Evolutionary conservation across 345 rosid species (phyloP), one percentile per base, ranked within the genome.

Genomic region (Zanthoxylum bungeanum): DNA sequence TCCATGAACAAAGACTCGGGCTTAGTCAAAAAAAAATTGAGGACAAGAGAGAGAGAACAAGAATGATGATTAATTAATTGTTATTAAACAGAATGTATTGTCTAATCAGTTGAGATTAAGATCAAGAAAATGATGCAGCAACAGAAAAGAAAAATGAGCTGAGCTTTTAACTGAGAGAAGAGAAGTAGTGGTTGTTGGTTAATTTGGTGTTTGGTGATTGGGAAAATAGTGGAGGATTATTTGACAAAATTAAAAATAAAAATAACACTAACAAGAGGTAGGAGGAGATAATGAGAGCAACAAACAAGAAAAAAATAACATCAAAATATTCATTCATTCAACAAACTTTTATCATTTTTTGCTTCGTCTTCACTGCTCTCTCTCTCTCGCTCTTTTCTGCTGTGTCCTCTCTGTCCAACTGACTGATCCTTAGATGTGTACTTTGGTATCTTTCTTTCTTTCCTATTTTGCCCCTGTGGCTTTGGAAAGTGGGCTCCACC

Each of bases 311-410:
- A 59, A 64, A 6, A 21, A 27, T 8, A 17, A 30, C 40, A 74
- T 70, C 71, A 68, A 70, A 70, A 51, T 61, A 42, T 50, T 24
- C 65, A 56, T 40, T 27, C 59, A 72, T n/a, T n/a, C 64, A 60
- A 22, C 59, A n/a, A 46, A 69, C 68, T 50, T 58, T 55, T 57
- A 78, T 70, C 77, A 75, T 36, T 76, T 78, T 80, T 83, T 55
- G 50, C 62, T 56, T 69, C 40, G 52, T 39, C 78, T 65, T 78
- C 79, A 67, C 79, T 69, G 75, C 77, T 74, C 27, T 0, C 5
- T 33, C 1, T 34, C 9, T 17, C 9, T 51, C 22, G 3, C 24
- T 3, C 9, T 39, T 50, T 60, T 6, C 61, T 10, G 10, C 65
- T 6, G 39, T 24, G 3, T 4, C 40, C 55, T 42, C 34, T 53